These are phyloP conservation scores for Amanita thiersii DNA, from an alignment of 768 basidiomycete genomes.

Conservation along the genomic window DNA sequence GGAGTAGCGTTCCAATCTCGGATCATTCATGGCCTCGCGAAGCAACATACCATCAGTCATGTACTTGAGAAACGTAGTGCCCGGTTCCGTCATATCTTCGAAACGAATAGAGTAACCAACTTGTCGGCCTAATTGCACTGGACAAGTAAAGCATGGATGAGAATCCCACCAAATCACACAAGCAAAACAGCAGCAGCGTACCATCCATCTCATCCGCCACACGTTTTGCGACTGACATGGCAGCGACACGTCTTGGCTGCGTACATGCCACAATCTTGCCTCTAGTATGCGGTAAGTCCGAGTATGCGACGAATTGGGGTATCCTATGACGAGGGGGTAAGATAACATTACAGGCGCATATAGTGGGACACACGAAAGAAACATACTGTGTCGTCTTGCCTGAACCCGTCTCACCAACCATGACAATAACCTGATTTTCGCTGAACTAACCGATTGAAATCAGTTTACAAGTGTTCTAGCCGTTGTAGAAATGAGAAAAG, in stretches of 20 bases:
- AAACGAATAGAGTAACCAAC: conserved; percentile 99
- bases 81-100: conserved; percentile 89
- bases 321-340: conserved; percentile 47
- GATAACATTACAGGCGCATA: not conserved
- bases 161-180: not conserved
- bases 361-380: not conserved
- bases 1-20: conserved; percentile 80
- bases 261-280: conserved; percentile 95
- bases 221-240: conserved; percentile 97
- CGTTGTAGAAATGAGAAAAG: conserved; percentile 14
- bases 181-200: conserved; percentile 28
- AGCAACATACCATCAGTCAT: conserved; percentile 99
- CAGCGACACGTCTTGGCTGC: conserved; percentile 92
- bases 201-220: conserved; percentile 99
- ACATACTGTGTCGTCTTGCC: conserved; percentile 94
- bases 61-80: conserved; percentile 94
- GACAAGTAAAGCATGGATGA: conserved; percentile 3
- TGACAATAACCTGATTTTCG: conserved; percentile 78
- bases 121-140: conserved; percentile 87
- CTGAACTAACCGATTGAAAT: conserved; percentile 40
- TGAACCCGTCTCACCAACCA: conserved; percentile 92
- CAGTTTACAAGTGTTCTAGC: not conserved
- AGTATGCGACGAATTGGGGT: conserved; percentile 93
- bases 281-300: conserved; percentile 84
- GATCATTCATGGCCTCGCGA: conserved; percentile 98